Evolutionary conservation across 2,329 filamentous ascomycete species (phyloP), one percentile per base, ranked within the genome.

Genomic region (Cercospora sp.): DNA sequence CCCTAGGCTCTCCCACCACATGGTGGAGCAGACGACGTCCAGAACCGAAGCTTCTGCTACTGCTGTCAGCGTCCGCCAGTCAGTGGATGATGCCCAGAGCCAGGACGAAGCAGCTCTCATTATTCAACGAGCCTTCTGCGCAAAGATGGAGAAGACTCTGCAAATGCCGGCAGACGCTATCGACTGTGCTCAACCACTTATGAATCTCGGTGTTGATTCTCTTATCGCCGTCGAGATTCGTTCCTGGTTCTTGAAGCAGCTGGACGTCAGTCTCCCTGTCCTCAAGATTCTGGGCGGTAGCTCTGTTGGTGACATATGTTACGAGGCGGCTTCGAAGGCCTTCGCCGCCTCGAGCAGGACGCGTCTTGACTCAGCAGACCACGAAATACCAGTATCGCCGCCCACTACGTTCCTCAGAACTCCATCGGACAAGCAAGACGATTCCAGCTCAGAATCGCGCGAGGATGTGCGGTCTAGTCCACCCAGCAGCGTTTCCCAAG

Each of bases 181-280:
- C 60, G 45, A 63, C 60, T 51, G 45, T 53, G 40, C 20, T 45
- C 33, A 40, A 26, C 28, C 40, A 28, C 48, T 69, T 26, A 60
- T 71, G 7, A 77, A 81, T 59, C 74, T 78, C 26, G 76, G 80
- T 0, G 60, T 79, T 13, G 80, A 81, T 67, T 81, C 80, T 2
- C 68, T 82, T 1, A 62, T 80, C 5, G 78, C 79, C 0, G 79
- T 81, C 1, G 78, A 80, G n/a, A 64, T 81, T 1, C 80, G 84
- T 0, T 73, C 79, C 3, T 87, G 84, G 84, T 83, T 85, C 63
- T 42, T 80, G 10, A 82, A 83, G 61, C 75, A 82, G 42, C 55
- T 85, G 0, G 42, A 65, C 18, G 60, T 65, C 55, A 51, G 48
- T 53, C 42, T 69, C 7, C 60, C 68, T n/a, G 61, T 67, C 20